These are phyloP conservation scores for Fusarium acutatum DNA, from an alignment of 2,329 filamentous ascomycete genomes.

Conservation along the genomic window DNA sequence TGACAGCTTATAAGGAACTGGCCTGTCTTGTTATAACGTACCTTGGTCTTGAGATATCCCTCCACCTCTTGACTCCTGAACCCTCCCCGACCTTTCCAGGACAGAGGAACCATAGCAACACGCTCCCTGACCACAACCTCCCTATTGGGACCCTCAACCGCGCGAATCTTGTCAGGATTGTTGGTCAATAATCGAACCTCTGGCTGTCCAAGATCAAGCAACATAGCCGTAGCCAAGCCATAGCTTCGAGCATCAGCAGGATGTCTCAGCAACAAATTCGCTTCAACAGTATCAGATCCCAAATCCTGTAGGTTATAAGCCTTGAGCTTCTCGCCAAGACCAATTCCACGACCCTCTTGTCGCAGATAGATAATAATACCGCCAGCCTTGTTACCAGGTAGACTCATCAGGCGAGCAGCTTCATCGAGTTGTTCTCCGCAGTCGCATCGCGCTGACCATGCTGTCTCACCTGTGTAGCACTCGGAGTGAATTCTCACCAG, in stretches of 20 bases:
- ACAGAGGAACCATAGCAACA: slow-evolving; percentile 94
- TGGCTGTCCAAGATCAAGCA: slow-evolving; percentile 81
- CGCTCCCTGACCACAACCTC: slow-evolving; percentile 89
- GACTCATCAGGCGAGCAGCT: slow-evolving; percentile 90
- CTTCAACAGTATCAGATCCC: slow-evolving; percentile 96
- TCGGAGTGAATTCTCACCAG: slow-evolving; percentile 96
- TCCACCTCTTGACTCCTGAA: slow-evolving; percentile 90
- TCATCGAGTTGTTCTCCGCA: slow-evolving; percentile 98
- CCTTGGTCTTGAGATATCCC: slow-evolving; percentile 94
- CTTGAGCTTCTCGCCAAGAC: slow-evolving; percentile 93
- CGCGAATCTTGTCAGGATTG: slow-evolving; percentile 95
- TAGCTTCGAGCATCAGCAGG: slow-evolving; percentile 96
- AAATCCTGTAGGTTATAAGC: slow-evolving; percentile 98
- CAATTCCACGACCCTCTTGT: slow-evolving; percentile 95
- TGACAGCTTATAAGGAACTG: fast-evolving
- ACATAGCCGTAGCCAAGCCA: slow-evolving; percentile 94
- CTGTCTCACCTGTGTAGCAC: slow-evolving; percentile 98
- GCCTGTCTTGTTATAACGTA: slow-evolving; percentile 49
- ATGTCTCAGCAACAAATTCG: slow-evolving; percentile 88
- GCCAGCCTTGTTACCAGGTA: slow-evolving; percentile 69
- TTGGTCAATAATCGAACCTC: slow-evolving; percentile 90
- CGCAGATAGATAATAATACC: slow-evolving; percentile 96
- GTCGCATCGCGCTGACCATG: slow-evolving; percentile 97
- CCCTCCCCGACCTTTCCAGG: slow-evolving; percentile 87
- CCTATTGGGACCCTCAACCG: slow-evolving; percentile 88